These are phyloP conservation scores for Abrus precatorius DNA, from an alignment of 306 rosid species.

Conservation along the genomic window DNA sequence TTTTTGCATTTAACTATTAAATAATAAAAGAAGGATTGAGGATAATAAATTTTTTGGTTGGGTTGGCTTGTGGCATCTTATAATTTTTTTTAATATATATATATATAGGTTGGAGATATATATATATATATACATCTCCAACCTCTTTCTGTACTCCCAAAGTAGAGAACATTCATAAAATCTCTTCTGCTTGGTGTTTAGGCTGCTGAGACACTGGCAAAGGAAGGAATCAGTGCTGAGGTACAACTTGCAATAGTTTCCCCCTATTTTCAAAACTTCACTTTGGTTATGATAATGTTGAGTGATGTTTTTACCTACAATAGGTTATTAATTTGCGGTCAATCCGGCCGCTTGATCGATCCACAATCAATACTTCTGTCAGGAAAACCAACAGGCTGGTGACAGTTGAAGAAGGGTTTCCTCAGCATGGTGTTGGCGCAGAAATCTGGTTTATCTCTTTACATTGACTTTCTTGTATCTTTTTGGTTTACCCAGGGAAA, in stretches of 20 bases:
- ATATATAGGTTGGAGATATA: too few species aligned
- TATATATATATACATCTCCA: background rate
- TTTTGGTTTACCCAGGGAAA: constrained; percentile 32
- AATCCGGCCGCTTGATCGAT: constrained; percentile 93
- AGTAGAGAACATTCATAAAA: constrained; percentile 32
- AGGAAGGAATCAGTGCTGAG: constrained; percentile 98
- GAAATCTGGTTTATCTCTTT: constrained; percentile 85
- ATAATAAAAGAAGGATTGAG: background rate
- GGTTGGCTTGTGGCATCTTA: background rate
- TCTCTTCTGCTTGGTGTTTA: constrained; percentile 56
- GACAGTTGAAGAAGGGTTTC: constrained; percentile 99
- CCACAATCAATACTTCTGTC: constrained; percentile 90
- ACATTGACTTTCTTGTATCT: constrained; percentile 17
- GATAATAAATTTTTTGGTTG: background rate
- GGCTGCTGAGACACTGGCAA: constrained; percentile 93
- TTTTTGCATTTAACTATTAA: constrained; percentile 35
- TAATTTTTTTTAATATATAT: too few species aligned
- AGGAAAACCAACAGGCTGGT: constrained; percentile 94
- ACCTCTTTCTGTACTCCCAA: constrained; percentile 12
- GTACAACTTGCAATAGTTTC: constrained; percentile 55
- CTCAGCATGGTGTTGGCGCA: constrained; percentile 99
- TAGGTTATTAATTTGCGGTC: constrained; percentile 93
- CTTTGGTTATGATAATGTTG: constrained; percentile 33
- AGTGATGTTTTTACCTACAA: constrained; percentile 23
- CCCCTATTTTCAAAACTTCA: background rate